phyloP scores from a whole-genome alignment of 495 filamentous ascomycete genomes.

The Talaromyces nanjingensis region DNA sequence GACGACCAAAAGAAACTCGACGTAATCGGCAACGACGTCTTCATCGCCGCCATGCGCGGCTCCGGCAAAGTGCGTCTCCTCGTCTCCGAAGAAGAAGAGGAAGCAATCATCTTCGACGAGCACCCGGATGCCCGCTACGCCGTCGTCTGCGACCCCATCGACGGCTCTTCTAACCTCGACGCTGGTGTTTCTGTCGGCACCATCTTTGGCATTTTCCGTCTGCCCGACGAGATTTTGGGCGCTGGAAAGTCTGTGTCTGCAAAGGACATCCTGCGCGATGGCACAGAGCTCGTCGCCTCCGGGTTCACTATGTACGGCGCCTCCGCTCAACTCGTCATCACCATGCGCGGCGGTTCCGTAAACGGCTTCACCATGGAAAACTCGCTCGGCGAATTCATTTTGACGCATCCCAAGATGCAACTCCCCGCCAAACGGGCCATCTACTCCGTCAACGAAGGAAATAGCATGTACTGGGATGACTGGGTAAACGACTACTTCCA shows the following conservation, averaged over 20 bases:
- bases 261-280: slow-evolving; percentile 79
- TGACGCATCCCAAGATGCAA: slow-evolving; percentile 91
- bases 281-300: slow-evolving; percentile 83
- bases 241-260: slow-evolving; percentile 51
- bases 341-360: slow-evolving; percentile 87
- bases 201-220: slow-evolving; percentile 92
- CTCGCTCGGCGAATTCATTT: slow-evolving; percentile 94
- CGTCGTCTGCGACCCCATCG: slow-evolving; percentile 95
- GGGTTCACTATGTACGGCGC: slow-evolving; percentile 99
- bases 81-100: slow-evolving; percentile 95
- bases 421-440: slow-evolving; percentile 76
- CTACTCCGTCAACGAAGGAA: slow-evolving; percentile 98
- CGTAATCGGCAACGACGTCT: slow-evolving; percentile 96
- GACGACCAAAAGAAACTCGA: slow-evolving; percentile 99
- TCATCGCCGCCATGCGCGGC: slow-evolving; percentile 87
- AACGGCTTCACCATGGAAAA: slow-evolving; percentile 98
- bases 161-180: slow-evolving; percentile 95
- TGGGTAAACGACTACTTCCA: slow-evolving; percentile 82
- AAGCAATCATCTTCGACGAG: slow-evolving; percentile 80
- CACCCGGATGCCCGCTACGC: slow-evolving; percentile 78
- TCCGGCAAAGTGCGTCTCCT: slow-evolving; percentile 84
- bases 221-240: slow-evolving; percentile 62
- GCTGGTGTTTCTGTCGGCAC: slow-evolving; percentile 97
- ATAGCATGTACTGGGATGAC: slow-evolving; percentile 93
- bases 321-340: slow-evolving; percentile 91